These are phyloP conservation scores for Pythium sp. DNA, from an alignment of 352 stramenopile genomes.

Conservation along the genomic window DNA sequence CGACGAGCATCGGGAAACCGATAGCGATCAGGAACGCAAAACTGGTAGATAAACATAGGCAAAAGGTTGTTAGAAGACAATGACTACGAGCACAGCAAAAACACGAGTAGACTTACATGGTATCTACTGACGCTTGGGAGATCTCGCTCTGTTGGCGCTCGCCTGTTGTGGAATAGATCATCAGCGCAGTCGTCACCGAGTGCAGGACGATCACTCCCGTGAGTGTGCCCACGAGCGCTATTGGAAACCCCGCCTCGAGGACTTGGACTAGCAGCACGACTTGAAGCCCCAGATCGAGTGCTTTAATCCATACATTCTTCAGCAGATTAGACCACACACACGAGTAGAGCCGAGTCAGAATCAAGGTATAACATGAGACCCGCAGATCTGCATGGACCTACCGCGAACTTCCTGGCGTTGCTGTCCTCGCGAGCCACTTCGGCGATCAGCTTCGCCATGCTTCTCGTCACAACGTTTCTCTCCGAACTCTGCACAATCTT, in stretches of 20 bases:
- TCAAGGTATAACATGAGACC: no score
- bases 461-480: background rate
- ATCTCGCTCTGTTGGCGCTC: background rate
- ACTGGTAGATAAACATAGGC: background rate
- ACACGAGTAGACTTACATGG: background rate
- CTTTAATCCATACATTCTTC: conserved; percentile 10
- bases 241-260: background rate
- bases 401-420: background rate
- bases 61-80: background rate
- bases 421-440: background rate
- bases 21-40: background rate
- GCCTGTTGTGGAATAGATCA: background rate
- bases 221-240: background rate
- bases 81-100: background rate
- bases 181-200: background rate
- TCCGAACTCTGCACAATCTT: background rate
- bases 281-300: background rate
- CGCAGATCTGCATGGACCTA: background rate
- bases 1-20: background rate
- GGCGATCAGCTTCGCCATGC: background rate
- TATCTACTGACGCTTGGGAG: background rate
- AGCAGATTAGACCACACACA: background rate
- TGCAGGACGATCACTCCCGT: background rate
- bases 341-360: background rate
- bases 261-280: background rate